phyloP scores from a whole-genome alignment of 2,329 filamentous ascomycete genomes.

The Venturia asperata region DNA sequence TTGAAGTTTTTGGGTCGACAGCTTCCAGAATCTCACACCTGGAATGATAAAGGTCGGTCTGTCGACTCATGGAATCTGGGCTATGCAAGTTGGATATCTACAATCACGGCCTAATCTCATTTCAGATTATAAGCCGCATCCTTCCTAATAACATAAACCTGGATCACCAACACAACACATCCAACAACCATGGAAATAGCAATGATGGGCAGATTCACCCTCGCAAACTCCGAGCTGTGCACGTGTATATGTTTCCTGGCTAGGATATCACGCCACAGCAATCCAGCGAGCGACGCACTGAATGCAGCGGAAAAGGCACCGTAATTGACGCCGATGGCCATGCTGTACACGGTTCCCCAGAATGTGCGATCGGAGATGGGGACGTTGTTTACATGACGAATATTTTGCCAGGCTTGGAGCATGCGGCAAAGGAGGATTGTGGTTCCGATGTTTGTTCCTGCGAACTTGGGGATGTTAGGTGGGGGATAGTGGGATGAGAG shows the following conservation, averaged over 20 bases:
- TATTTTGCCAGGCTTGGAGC: constrained; percentile 60
- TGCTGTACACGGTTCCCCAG: constrained; percentile 67
- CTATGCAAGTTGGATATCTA: no score
- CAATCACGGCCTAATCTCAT: not conserved
- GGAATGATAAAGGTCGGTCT: not conserved
- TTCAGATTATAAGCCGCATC: constrained; percentile 31
- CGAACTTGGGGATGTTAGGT: constrained; percentile 46
- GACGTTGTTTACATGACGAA: constrained; percentile 43
- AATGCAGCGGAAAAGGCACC: constrained; percentile 68
- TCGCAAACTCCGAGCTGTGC: constrained; percentile 55
- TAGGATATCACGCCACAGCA: constrained; percentile 67
- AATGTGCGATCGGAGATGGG: constrained; percentile 59
- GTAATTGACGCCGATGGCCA: constrained; percentile 69
- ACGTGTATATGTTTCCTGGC: constrained; percentile 61
- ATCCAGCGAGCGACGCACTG: constrained; percentile 62
- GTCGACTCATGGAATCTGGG: no score
- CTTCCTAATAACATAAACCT: constrained; percentile 54
- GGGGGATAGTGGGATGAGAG: constrained; percentile 17
- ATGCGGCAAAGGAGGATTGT: constrained; percentile 66
- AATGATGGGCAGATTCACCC: constrained; percentile 64
- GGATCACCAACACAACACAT: constrained; percentile 52
- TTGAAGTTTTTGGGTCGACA: not conserved
- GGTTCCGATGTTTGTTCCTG: constrained; percentile 70
- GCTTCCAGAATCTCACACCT: not conserved
- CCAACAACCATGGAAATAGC: constrained; percentile 60